Evolutionary conservation across 257 asterid species (phyloP).

Genomic region (Nyctanthes arbortristis): DNA sequence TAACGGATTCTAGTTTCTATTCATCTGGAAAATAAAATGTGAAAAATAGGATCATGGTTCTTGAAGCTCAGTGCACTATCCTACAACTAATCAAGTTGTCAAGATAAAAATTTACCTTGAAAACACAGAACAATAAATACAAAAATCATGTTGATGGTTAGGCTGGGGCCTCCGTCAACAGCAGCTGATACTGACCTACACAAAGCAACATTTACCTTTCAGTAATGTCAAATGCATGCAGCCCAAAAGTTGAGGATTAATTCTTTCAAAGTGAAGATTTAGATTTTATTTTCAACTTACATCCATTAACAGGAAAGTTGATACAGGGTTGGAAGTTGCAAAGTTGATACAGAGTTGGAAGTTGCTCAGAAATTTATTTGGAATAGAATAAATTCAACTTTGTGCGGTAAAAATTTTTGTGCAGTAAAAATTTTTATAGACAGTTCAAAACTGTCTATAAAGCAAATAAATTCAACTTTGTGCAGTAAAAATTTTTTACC

Average conservation of each 20-base stretch:
- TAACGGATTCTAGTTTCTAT: neutral
- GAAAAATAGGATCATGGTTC: constrained; percentile 7
- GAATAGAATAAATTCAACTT: no score
- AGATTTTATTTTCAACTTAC: no score
- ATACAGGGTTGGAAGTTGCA: no score
- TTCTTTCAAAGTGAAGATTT: neutral
- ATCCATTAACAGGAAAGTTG: no score
- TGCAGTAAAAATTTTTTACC: constrained; percentile 38
- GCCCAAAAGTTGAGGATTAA: neutral
- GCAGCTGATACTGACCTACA: constrained; percentile 53
- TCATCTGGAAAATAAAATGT: neutral
- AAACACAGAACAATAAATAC: constrained; percentile 39
- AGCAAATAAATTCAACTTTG: neutral
- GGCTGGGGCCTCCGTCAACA: constrained; percentile 35
- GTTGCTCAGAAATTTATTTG: no score
- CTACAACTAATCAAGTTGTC: constrained; percentile 27
- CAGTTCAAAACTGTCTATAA: no score
- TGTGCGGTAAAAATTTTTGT: no score
- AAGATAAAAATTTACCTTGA: constrained; percentile 47
- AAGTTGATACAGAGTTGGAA: no score
- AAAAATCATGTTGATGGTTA: constrained; percentile 34
- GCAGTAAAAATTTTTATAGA: no score
- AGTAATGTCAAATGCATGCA: neutral
- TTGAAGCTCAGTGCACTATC: constrained; percentile 19
- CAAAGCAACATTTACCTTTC: constrained; percentile 9